phyloP scores from a whole-genome alignment of 257 asterid genomes.

The Anisodus acutangulus region DNA sequence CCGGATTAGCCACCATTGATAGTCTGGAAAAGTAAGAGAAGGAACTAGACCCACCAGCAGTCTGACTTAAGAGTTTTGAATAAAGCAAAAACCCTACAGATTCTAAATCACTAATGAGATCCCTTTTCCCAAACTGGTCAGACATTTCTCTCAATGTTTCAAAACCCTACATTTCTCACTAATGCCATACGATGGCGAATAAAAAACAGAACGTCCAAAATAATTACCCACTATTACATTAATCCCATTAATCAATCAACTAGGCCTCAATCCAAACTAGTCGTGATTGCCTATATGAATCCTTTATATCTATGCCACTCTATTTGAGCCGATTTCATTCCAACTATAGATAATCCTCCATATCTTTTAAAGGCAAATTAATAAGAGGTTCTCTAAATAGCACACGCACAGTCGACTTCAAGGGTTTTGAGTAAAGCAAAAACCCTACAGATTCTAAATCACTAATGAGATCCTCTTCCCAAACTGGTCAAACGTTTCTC shows the following conservation, averaged over 20 bases:
- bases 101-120: not conserved
- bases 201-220: not conserved
- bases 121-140: not conserved
- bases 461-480: not conserved
- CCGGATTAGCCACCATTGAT: not conserved
- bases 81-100: not conserved
- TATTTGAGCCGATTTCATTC: too few relatives aligned
- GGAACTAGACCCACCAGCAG: constrained; percentile 15
- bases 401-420: not conserved
- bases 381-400: too few relatives aligned
- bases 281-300: too few relatives aligned
- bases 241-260: not conserved
- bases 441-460: not conserved
- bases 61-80: not conserved
- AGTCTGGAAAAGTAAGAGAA: not conserved
- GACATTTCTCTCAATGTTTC: not conserved
- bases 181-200: not conserved
- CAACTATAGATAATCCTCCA: too few relatives aligned
- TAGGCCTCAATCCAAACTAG: not conserved
- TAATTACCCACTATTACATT: not conserved
- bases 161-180: too few relatives aligned
- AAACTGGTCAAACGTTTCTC: not conserved
- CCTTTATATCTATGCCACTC: too few relatives aligned
- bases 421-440: not conserved
- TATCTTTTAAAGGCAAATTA: too few relatives aligned